Percentiles rank a stretch among this genome's conserved stretches.
Conservation (phyloP, 306 rosid species). For the Trifolium subterraneum region DNA sequence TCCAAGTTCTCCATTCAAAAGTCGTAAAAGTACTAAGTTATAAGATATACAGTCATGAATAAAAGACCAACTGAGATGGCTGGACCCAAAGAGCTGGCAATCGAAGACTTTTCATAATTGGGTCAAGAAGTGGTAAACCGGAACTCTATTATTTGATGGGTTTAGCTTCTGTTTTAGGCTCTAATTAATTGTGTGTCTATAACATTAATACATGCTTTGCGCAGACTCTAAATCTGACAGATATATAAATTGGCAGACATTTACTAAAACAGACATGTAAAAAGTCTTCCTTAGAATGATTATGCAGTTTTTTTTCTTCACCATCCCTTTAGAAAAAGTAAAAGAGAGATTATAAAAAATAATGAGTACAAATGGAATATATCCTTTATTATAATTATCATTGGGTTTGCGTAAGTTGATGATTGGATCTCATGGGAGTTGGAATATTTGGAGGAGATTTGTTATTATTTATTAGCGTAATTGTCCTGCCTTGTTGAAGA, state of each 20-base stretch:
- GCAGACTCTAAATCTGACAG: too few relatives aligned
- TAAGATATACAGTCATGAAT: too few relatives aligned
- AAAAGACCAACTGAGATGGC: background rate
- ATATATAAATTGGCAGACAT: background rate
- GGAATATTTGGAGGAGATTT: constrained; percentile 16
- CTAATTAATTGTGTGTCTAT: background rate
- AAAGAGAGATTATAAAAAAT: background rate
- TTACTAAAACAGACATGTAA: background rate
- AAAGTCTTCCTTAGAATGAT: too few relatives aligned
- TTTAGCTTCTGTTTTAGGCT: background rate
- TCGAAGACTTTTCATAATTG: constrained; percentile 3
- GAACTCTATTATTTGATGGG: background rate
- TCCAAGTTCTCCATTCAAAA: background rate
- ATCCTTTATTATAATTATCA: background rate
- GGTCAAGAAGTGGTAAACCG: background rate
- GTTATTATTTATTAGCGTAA: background rate
- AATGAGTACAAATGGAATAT: background rate
- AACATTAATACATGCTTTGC: too few relatives aligned
- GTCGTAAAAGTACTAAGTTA: too few relatives aligned
- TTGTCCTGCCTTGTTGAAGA: background rate
- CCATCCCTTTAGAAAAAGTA: background rate
- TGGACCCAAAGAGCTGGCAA: background rate
- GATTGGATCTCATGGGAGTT: background rate
- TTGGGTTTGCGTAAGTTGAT: background rate
- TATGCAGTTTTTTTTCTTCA: background rate